These are phyloP conservation scores for Ustilago tritici DNA, from an alignment of 1,284 basidiomycete species.

Conservation along the genomic window DNA sequence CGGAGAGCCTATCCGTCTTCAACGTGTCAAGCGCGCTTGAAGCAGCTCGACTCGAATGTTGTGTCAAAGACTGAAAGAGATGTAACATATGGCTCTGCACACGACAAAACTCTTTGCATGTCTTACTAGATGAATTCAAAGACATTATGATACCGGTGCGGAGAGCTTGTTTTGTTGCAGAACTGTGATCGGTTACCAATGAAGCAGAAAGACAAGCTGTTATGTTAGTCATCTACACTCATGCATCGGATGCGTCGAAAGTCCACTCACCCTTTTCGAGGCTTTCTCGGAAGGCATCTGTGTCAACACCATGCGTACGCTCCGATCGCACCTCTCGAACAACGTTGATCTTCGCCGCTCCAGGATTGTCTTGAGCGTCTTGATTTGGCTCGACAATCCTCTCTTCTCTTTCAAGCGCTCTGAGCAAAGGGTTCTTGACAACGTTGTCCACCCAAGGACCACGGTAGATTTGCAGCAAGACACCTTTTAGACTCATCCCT, in stretches of 20 bases:
- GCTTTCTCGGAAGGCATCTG: slow-evolving; percentile 54
- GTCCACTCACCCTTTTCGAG: slow-evolving; percentile 50
- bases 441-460: slow-evolving; percentile 94
- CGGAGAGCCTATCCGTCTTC: slow-evolving; percentile 61
- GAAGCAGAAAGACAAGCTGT: not conserved
- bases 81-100: not conserved
- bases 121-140: slow-evolving; percentile 1
- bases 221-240: not conserved
- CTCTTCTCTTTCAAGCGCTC: slow-evolving; percentile 63
- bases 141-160: slow-evolving; percentile 26
- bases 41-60: not conserved
- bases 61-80: not conserved
- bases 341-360: slow-evolving; percentile 9
- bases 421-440: slow-evolving; percentile 86
- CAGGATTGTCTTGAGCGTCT: slow-evolving; percentile 18
- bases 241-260: not conserved
- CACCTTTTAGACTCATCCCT: slow-evolving; percentile 76
- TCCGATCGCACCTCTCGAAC: slow-evolving; percentile 24
- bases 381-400: slow-evolving; percentile 28
- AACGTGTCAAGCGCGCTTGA: slow-evolving; percentile 59
- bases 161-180: slow-evolving; percentile 50
- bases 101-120: not conserved
- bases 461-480: slow-evolving; percentile 86
- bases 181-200: slow-evolving; percentile 15
- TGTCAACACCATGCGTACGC: slow-evolving; percentile 55